Percentiles rank a stretch among this genome's conserved stretches.
Conservation (phyloP, 116 monocot species). For the Iris pallida region DNA sequence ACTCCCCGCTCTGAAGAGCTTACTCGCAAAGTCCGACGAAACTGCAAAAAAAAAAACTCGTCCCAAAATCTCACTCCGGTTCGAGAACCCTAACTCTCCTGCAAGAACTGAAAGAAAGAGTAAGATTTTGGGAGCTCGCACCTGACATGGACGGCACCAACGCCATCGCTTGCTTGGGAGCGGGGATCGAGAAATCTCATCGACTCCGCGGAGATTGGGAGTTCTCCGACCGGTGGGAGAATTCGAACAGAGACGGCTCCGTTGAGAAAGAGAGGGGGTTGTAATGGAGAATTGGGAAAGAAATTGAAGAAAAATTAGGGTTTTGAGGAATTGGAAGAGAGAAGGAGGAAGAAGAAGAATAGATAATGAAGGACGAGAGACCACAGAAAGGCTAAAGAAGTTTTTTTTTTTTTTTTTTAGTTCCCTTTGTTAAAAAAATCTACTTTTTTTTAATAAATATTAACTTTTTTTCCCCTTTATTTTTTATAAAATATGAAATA, state of each 20-base stretch:
- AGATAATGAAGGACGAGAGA: slow-evolving; percentile 51
- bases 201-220: slow-evolving; percentile 7
- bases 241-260: neutral
- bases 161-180: slow-evolving; percentile 27
- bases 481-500: no score
- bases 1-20: slow-evolving; percentile 26
- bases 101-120: neutral
- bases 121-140: slow-evolving; percentile 9
- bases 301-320: neutral
- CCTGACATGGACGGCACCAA: slow-evolving; percentile 59
- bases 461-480: no score
- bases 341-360: slow-evolving; percentile 13
- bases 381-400: slow-evolving; percentile 29
- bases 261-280: neutral
- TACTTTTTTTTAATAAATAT: no score
- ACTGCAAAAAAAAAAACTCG: neutral
- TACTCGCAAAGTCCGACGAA: slow-evolving; percentile 8
- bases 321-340: slow-evolving; percentile 3
- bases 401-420: no score
- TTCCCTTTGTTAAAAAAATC: no score
- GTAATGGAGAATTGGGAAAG: neutral
- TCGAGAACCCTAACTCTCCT: slow-evolving; percentile 3
- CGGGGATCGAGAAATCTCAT: slow-evolving; percentile 39
- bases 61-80: slow-evolving; percentile 10
- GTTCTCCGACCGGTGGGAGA: neutral